A percentile compares a stretch with the other conserved stretches of the same genome.
Evolutionary conservation across 192 early-diverging fungal genomes (phyloP).

Genomic region (Umbelopsis isabellina): DNA sequence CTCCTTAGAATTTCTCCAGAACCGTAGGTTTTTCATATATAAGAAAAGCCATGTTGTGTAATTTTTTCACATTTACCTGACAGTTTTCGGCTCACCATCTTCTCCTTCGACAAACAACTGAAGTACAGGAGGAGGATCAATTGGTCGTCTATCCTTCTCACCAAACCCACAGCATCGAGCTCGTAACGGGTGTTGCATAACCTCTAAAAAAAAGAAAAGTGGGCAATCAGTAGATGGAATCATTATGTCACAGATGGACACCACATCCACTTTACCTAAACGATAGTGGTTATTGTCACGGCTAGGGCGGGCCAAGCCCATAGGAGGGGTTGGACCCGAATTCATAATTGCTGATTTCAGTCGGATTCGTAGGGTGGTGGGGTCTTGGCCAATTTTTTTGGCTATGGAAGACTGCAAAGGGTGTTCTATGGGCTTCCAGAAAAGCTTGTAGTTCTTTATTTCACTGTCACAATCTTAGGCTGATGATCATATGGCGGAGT

Average conservation of each 20-base stretch:
- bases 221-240: background rate
- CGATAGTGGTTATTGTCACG: constrained; percentile 7
- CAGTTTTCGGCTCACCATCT: constrained; percentile 32
- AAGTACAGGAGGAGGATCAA: constrained; percentile 68
- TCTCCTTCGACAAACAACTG: constrained; percentile 53
- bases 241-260: background rate
- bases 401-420: constrained; percentile 4
- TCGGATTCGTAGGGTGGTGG: background rate
- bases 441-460: background rate
- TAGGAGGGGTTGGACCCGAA: constrained; percentile 24
- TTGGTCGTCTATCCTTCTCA: constrained; percentile 66
- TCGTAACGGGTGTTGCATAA: constrained; percentile 65
- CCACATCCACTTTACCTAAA: background rate
- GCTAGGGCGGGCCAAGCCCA: constrained; percentile 26
- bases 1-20: background rate
- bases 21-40: background rate
- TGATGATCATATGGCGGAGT: constrained; percentile 3
- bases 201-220: constrained; percentile 32
- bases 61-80: constrained; percentile 34
- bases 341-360: background rate
- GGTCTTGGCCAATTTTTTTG: constrained; percentile 7
- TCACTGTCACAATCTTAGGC: background rate
- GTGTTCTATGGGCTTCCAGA: constrained; percentile 21
- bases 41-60: constrained; percentile 10
- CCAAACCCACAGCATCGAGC: constrained; percentile 74